Base-by-base conservation (phyloP, 2,329 filamentous ascomycete genomes). In the Zalaria sp. region DNA sequence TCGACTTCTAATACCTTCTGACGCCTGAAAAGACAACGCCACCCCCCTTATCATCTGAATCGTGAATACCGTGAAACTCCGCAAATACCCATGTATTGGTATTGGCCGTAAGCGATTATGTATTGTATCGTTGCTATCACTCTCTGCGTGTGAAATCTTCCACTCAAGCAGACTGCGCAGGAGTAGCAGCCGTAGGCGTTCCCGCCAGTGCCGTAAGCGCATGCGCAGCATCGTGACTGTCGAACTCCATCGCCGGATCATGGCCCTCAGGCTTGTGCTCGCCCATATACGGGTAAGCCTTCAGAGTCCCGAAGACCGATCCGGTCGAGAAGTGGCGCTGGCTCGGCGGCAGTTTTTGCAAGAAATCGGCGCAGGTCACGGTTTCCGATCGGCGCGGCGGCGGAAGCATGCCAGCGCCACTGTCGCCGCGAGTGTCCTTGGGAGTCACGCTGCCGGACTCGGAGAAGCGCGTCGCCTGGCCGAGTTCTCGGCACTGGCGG, bases 281-380 rank as follows among this genome's bases (percentile, higher is more conserved):
- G 5, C 43, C 41, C 11, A 27, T 26, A 32, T 46, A 39, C 3
- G 39, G 44, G 29, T 46, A 48, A 2, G 43, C 42, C 38, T 48
- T 43, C 26, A 48, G 28, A 2, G 35, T 34, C 4, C 41, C 36
- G 5, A 46, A 42, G 4, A 44, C 35, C 4, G 34, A 29, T 3
- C 39, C 40, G 25, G 41, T 35, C 8, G 18, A 18, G 18, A 18
- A 18, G 18, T 18, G 18, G 18, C 40, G 37, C 10, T 41, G 40
- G 8, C 41, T 42, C 8, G 41, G 43, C 11, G 25, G 36, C 27
- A 41, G 37, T 31, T 38, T 39, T 34, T 32, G 29, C 27, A 48
- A 36, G 38, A 48, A 46, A 35, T 48, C 46, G 10, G 42, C 43
- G 42, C 46, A 48, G 4, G 46, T 43, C 5, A 42, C 46, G 4